A percentile compares a stretch with the other conserved stretches of the same genome.
phyloP scores from a whole-genome alignment of 78 protist genomes.

The Dictyostelium discoideum region dicty_2.7 NC_007090.3:894501-895000 shows the following conservation, averaged over 20 bases:
- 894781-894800: constrained; percentile 68
- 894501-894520: neutral
- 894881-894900: constrained; percentile 49
- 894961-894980: neutral
- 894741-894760: neutral
- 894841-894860: neutral
- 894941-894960: constrained; percentile 36
- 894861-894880: neutral
- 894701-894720: neutral
- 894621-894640: neutral
- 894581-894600: constrained; percentile 51
- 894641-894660: neutral
- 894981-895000: too few species aligned
- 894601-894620: constrained; percentile 49
- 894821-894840: neutral
- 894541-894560: constrained; percentile 35
- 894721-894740: neutral
- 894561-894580: neutral
- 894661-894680: neutral
- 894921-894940: constrained; percentile 28
- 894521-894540: neutral
- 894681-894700: neutral
- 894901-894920: constrained; percentile 1
- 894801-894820: constrained; percentile 45
- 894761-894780: constrained; percentile 67